Evolutionary conservation across 306 rosid genomes (phyloP), one percentile per base, ranked within the genome.

Genomic region (Prunus fruticosa): DNA sequence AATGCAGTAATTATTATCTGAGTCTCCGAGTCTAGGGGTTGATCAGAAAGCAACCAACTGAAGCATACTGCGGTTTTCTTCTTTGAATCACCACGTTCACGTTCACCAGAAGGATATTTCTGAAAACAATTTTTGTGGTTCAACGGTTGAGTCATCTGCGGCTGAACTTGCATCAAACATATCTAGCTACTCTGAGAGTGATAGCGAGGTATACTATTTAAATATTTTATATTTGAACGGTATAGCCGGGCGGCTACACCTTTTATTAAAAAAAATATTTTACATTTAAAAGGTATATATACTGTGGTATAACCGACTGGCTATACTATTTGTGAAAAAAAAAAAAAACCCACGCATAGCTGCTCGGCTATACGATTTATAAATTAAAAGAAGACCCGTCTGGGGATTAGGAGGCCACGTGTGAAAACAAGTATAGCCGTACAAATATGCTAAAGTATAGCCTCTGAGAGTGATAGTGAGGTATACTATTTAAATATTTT

Each of bases 41-140:
- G 87, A 12, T 89, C 99, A 76, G 97, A 91, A 43, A 95, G 97
- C 87, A 95, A 69, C 98, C 98, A 95, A 81, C 89, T 91, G 80
- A 95, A 84, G 79, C 87, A 88, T 64, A 95, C 93, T 97, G 92
- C 91, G 81, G 88, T 89, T 82, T 89, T 88, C 92, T 91, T 91
- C 86, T 86, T 92, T 82, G 92, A 81, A 84, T 92, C 92, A 72
- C 93, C 88, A 66, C 81, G 93, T 47, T 95, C 88, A 66, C 81
- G 93, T 47, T 95, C 89, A 77, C 92, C 95, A 74, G 89, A 92
- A 82, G 99, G 97, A 83, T 88, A 95, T 81, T 92, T 95, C 25
- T 23, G 25, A 23, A 23, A 95, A 91, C 45, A 92, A 86, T 56
- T 83, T 90, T 75, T 95, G 99, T 51, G 78, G 83, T 78, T 83